These are phyloP conservation scores for Plantago elongata DNA, from an alignment of 257 asterid species.

Conservation along the genomic window DNA sequence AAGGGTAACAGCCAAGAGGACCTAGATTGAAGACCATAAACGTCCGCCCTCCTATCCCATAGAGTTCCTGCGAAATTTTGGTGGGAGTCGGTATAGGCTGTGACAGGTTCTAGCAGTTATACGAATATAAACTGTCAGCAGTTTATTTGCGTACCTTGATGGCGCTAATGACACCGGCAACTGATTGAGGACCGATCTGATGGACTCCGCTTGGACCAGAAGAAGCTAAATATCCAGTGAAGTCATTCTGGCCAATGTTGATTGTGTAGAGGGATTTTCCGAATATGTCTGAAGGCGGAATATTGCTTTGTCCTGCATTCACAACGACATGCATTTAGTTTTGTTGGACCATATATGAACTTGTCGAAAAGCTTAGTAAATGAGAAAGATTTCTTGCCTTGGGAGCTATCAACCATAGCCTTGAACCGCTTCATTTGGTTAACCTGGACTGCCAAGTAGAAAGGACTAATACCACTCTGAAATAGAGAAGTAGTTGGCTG, in stretches of 20 bases:
- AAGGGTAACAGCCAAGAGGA: conserved; percentile 65
- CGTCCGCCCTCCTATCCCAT: conserved; percentile 46
- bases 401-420: conserved; percentile 32
- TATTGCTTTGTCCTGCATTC: conserved; percentile 29
- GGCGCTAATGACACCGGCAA: conserved; percentile 40
- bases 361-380: no score
- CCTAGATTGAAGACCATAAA: conserved; percentile 61
- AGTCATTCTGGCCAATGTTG: conserved; percentile 68
- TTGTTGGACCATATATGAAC: no score
- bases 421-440: conserved; percentile 54
- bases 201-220: conserved; percentile 41
- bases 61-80: conserved; percentile 35
- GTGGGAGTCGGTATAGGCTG: neutral
- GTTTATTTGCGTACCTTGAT: conserved; percentile 35
- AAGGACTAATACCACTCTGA: conserved; percentile 56
- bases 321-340: no score
- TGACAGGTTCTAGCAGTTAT: neutral
- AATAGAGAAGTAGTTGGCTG: conserved; percentile 47
- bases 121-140: neutral
- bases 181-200: conserved; percentile 34
- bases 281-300: conserved; percentile 47
- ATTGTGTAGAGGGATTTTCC: conserved; percentile 47
- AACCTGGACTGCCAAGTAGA: conserved; percentile 53
- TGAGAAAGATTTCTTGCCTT: conserved; percentile 21
- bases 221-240: conserved; percentile 35